Evolutionary conservation across 306 rosid species (phyloP).

Genomic region (Vachellia collinsii): DNA sequence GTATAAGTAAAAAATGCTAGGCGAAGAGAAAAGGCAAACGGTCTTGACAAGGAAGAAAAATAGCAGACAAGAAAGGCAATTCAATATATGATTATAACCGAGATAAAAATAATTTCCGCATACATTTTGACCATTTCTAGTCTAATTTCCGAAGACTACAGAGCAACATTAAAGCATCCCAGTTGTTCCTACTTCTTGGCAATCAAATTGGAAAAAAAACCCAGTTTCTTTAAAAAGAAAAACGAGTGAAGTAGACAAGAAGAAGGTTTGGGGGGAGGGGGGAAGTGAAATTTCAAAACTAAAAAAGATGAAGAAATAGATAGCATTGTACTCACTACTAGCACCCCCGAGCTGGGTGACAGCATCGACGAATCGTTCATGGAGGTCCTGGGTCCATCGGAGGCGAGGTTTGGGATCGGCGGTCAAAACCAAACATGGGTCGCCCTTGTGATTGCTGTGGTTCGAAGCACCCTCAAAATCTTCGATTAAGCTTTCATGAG

Average conservation of each 20-base stretch:
- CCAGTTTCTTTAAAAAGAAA: neutral
- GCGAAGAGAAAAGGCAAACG: neutral
- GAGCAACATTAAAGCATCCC: neutral
- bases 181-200: neutral
- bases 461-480: slow-evolving; percentile 50
- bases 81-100: neutral
- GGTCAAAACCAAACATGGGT: slow-evolving; percentile 88
- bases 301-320: neutral
- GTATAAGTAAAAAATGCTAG: neutral
- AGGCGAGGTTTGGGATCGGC: slow-evolving; percentile 98
- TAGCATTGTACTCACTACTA: slow-evolving; percentile 48
- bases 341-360: slow-evolving; percentile 98
- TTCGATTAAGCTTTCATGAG: slow-evolving; percentile 38
- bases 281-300: neutral
- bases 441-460: slow-evolving; percentile 51
- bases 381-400: slow-evolving; percentile 98
- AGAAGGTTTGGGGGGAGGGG: neutral
- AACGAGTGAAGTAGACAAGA: neutral
- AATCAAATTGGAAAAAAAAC: neutral
- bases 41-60: neutral
- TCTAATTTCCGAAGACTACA: neutral
- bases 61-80: neutral
- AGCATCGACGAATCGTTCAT: slow-evolving; percentile 90
- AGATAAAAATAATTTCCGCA: neutral
- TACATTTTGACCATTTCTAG: neutral